phyloP scores from a whole-genome alignment of 2,329 filamentous ascomycete genomes.

The Cadophora sp. region DNA sequence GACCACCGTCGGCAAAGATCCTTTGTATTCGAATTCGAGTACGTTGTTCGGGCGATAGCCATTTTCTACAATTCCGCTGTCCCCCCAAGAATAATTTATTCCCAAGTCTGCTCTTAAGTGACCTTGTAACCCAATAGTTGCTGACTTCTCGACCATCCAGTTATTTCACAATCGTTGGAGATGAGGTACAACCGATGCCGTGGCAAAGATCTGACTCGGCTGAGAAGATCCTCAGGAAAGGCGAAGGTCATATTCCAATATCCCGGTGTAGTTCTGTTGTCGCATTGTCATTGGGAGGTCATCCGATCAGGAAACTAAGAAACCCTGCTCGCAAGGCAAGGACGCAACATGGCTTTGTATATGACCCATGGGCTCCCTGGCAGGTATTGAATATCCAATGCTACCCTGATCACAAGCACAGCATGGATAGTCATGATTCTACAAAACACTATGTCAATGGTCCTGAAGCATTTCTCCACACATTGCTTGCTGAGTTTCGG shows the following conservation, averaged over 20 bases:
- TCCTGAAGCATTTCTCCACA: slow-evolving; percentile 65
- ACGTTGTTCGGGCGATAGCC: no score
- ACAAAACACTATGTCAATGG: slow-evolving; percentile 64
- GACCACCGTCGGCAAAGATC: slow-evolving; percentile 58
- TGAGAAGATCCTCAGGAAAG: slow-evolving; percentile 47
- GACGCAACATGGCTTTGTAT: slow-evolving; percentile 58
- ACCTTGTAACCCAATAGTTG: no score
- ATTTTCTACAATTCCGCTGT: no score
- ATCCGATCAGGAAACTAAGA: slow-evolving; percentile 56
- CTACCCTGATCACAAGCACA: slow-evolving; percentile 64
- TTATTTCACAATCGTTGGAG: slow-evolving; percentile 67
- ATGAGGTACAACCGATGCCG: slow-evolving; percentile 60
- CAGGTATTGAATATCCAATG: slow-evolving; percentile 65
- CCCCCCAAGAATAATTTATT: no score
- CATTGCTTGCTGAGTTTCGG: slow-evolving; percentile 64
- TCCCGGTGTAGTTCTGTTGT: slow-evolving; percentile 65
- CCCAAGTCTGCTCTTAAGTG: no score
- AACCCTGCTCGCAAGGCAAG: slow-evolving; percentile 57
- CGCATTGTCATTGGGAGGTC: slow-evolving; percentile 61
- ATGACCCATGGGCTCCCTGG: slow-evolving; percentile 66
- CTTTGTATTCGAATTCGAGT: slow-evolving; percentile 68
- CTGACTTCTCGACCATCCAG: no score
- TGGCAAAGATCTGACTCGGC: slow-evolving; percentile 63
- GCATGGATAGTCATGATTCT: slow-evolving; percentile 60
- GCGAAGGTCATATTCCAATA: slow-evolving; percentile 61